Conservation (phyloP, 2,329 filamentous ascomycete species). For the Fusarium mexicanum region DNA sequence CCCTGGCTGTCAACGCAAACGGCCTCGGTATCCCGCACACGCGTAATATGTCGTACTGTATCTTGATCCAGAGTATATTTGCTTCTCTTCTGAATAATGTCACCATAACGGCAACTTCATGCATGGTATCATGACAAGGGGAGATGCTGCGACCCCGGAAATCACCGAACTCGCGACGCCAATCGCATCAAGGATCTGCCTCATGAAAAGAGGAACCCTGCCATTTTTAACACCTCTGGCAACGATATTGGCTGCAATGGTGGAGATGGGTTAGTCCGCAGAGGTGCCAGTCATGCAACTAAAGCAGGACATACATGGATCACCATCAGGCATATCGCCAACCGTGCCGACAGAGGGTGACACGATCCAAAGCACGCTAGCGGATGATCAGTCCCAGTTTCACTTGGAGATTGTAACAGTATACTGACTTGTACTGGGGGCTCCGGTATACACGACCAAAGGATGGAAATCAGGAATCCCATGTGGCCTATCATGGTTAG, state of each 20-base stretch:
- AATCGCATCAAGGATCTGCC: neutral
- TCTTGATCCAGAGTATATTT: neutral
- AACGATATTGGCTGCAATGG: neutral
- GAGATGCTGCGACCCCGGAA: neutral
- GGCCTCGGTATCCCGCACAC: neutral
- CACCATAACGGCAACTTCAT: neutral
- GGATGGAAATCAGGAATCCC: neutral
- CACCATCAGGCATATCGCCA: neutral
- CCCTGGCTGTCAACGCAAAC: neutral
- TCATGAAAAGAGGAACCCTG: neutral
- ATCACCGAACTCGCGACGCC: neutral
- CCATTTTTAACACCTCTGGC: fast-evolving
- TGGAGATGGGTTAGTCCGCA: neutral
- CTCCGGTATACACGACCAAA: neutral
- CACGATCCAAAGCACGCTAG: neutral
- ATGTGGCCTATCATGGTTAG: neutral
- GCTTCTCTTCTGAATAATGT: neutral
- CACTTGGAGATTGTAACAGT: neutral
- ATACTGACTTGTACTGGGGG: neutral
- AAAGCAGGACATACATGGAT: neutral
- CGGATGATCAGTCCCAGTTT: neutral
- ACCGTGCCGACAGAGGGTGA: neutral
- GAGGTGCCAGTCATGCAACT: neutral
- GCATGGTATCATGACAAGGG: neutral
- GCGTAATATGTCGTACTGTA: neutral